Evolutionary conservation across 78 protist genomes (phyloP).

Genomic region (Dictyostelium firmibasis): DNA sequence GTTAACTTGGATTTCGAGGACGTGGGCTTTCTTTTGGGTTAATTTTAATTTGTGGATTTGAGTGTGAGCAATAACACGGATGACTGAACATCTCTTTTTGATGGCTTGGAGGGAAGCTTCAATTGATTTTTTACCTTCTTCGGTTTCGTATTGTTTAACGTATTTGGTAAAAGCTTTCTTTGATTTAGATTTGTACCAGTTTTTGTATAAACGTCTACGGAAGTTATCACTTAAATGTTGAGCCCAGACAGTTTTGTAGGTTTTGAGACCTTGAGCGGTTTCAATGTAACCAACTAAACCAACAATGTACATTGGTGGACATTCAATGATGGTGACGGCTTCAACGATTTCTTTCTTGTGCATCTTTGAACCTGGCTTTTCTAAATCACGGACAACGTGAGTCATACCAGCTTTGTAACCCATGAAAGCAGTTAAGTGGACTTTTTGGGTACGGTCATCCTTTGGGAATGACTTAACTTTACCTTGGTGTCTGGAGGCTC

Average conservation of each 20-base stretch:
- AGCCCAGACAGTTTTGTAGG: constrained; percentile 99
- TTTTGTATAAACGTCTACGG: constrained; percentile 96
- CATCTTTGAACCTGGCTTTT: constrained; percentile 96
- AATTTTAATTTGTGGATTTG: constrained; percentile 91
- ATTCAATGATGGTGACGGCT: constrained; percentile 99
- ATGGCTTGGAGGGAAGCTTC: constrained; percentile 92
- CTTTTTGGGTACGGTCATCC: constrained; percentile 94
- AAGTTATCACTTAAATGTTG: constrained; percentile 91
- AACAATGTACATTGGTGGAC: constrained; percentile 99
- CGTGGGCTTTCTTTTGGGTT: constrained; percentile 99
- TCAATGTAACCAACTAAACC: constrained; percentile 99
- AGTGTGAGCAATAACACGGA: constrained; percentile 99
- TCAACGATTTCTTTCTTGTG: constrained; percentile 99
- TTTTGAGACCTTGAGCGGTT: constrained; percentile 98
- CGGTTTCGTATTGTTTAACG: constrained; percentile 81
- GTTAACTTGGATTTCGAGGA: constrained; percentile 99
- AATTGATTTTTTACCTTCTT: constrained; percentile 83
- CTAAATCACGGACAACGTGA: constrained; percentile 99
- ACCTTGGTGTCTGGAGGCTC: constrained; percentile 96
- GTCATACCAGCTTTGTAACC: constrained; percentile 99
- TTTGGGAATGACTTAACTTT: constrained; percentile 97
- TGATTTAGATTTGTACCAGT: constrained; percentile 98
- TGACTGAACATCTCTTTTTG: constrained; percentile 95
- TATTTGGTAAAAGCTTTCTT: constrained; percentile 98
- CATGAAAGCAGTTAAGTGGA: constrained; percentile 99